A percentile compares a stretch with the other conserved stretches of the same genome.
Evolutionary conservation across 2,329 filamentous ascomycete genomes (phyloP).

Genomic region (Penicillium decumbens): DNA sequence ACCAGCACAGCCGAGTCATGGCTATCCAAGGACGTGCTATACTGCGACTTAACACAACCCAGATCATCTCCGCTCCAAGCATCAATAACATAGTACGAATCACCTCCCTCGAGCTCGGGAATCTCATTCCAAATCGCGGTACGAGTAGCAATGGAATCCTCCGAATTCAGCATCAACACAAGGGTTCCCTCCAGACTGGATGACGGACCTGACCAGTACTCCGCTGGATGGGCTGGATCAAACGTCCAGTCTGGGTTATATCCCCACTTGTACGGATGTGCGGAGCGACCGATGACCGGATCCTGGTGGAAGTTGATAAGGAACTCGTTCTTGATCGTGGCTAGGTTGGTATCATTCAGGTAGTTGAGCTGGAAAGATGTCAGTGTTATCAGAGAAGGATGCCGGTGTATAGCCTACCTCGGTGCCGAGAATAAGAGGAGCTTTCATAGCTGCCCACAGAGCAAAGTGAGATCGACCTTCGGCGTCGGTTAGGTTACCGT

Average conservation of each 20-base stretch:
- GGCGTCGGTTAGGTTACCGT: conserved; percentile 43
- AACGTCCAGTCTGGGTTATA: conserved; percentile 36
- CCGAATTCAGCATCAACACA: conserved; percentile 33
- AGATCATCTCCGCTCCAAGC: conserved; percentile 29
- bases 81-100: conserved; percentile 26
- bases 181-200: conserved; percentile 25
- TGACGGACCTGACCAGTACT: conserved; percentile 36
- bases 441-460: conserved; percentile 51
- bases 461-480: conserved; percentile 51
- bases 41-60: conserved; percentile 28
- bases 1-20: conserved; percentile 33
- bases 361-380: conserved; percentile 28
- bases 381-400: not conserved
- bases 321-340: conserved; percentile 43
- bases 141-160: conserved; percentile 19
- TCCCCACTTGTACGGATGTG: conserved; percentile 41
- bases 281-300: conserved; percentile 39
- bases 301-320: conserved; percentile 48
- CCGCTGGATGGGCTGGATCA: conserved; percentile 31
- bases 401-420: conserved; percentile 13
- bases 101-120: conserved; percentile 22
- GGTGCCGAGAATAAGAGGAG: conserved; percentile 49
- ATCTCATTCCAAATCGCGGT: conserved; percentile 31
- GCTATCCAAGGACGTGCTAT: conserved; percentile 21
- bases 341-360: conserved; percentile 36